Percentiles rank a stretch among this genome's conserved stretches.
Conservation (phyloP, 2,329 filamentous ascomycete species). For the Rutstroemia sp. region DNA sequence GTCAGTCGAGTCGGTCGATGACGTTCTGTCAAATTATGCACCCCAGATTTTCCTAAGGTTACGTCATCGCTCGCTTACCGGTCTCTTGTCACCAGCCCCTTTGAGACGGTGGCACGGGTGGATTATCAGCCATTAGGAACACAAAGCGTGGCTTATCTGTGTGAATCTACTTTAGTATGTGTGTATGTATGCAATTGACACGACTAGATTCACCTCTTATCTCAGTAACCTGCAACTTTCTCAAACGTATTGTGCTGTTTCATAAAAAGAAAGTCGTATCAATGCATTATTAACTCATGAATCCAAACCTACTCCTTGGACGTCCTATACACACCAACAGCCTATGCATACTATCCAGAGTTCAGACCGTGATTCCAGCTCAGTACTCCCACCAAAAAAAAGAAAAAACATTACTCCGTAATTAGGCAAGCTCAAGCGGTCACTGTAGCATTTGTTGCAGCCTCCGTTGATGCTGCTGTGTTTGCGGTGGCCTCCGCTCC, state of each 20-base stretch:
- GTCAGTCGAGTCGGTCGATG: neutral
- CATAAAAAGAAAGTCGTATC: no score
- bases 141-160: no score
- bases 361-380: neutral
- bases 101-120: neutral
- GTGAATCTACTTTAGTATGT: no score
- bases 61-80: neutral
- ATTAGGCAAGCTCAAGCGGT: no score
- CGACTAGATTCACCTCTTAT: no score
- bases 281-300: neutral
- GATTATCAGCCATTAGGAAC: no score
- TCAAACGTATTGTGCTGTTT: no score
- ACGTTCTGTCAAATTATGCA: neutral
- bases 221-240: no score
- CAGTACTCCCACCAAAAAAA: neutral
- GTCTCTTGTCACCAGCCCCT: neutral
- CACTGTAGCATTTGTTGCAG: neutral
- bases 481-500: neutral
- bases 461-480: neutral
- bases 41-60: neutral
- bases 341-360: neutral
- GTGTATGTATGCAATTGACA: no score
- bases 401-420: no score
- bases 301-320: neutral
- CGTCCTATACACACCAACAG: neutral